Conservation (phyloP, 495 filamentous ascomycete genomes). For the Entonaema liquescens region DNA sequence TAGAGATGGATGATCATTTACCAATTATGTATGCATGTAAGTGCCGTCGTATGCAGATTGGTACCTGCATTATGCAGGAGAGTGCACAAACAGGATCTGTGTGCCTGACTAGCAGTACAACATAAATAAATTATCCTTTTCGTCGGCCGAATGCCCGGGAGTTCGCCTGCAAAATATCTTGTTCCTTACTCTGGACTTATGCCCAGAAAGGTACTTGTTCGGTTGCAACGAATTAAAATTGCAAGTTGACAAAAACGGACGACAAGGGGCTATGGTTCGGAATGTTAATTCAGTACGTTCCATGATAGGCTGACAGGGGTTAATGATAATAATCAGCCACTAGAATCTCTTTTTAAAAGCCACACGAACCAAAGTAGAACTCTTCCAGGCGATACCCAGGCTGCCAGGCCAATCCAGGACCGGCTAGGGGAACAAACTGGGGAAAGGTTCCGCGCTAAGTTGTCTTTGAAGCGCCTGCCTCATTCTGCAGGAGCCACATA, state of each 20-base stretch:
- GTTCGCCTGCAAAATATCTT: constrained; percentile 10
- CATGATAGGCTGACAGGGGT: constrained; percentile 33
- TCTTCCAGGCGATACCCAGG: background rate
- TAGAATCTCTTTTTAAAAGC: constrained; percentile 22
- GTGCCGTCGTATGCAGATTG: constrained; percentile 32
- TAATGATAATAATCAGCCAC: constrained; percentile 21
- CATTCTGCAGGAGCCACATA: constrained; percentile 17
- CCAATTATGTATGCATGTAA: constrained; percentile 1
- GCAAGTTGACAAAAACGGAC: constrained; percentile 24
- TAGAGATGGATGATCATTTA: constrained; percentile 32
- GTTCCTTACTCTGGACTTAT: background rate
- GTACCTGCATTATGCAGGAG: constrained; percentile 44
- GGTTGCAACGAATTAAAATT: constrained; percentile 33
- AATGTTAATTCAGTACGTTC: constrained; percentile 29
- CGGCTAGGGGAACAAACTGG: constrained; percentile 24
- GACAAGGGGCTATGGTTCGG: constrained; percentile 17
- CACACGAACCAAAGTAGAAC: constrained; percentile 15
- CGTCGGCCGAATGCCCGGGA: background rate
- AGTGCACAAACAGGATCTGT: constrained; percentile 16
- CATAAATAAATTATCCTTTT: constrained; percentile 16
- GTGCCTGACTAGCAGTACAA: constrained; percentile 9
- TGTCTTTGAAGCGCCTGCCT: constrained; percentile 30
- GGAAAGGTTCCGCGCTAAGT: constrained; percentile 23
- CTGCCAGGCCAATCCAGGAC: background rate
- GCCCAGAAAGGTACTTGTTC: constrained; percentile 3